Evolutionary conservation across 805 yeast species (phyloP), one percentile per base, ranked within the genome.

Genomic region (Wickerhamomyces bovis): DNA sequence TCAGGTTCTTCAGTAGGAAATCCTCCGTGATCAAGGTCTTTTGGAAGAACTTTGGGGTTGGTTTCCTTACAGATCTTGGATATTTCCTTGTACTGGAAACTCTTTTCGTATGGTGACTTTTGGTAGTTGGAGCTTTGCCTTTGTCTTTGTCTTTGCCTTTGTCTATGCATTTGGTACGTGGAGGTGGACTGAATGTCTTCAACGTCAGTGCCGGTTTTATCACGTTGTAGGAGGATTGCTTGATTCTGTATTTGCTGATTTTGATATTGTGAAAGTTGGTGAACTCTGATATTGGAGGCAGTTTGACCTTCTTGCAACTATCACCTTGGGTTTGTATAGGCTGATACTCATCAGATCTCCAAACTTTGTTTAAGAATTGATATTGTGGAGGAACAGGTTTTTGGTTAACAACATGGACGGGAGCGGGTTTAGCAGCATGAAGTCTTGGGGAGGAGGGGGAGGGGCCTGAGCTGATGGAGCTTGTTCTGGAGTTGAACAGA

Each of bases 241-340:
- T 33, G 20, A 33, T 33, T 18, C 20, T 33, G 20, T 16, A 33
- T 11, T 33, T 33, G 4, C 36, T 13, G 6, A n/a, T 7, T 13
- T 33, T 33, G 20, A 33, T n/a, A 16, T 41, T 39, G 33, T 30
- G 41, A 16, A 47, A 39, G 9, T 42, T 45, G 25, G 40, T 42
- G 31, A 48, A 36, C 12, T 48, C 46, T 11, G 43, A 23, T n/a
- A 48, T 48, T 5, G 51, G 46, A 3, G 51, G 51, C 26, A 48
- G 22, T 18, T 38, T 48, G n/a, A 45, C 39, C 28, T 44, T 44
- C 38, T 42, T 13, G 28, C 20, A 8, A 15, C 4, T 26, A 22
- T 23, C 20, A n/a, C 40, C 23, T 13, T 38, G 22, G 30, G 13
- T 21, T 21, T 28, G 28, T 21, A 16, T 41, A 28, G 31, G 31